Conservation (phyloP, 2,329 filamentous ascomycete species). For the Apiospora malaysiana region DNA sequence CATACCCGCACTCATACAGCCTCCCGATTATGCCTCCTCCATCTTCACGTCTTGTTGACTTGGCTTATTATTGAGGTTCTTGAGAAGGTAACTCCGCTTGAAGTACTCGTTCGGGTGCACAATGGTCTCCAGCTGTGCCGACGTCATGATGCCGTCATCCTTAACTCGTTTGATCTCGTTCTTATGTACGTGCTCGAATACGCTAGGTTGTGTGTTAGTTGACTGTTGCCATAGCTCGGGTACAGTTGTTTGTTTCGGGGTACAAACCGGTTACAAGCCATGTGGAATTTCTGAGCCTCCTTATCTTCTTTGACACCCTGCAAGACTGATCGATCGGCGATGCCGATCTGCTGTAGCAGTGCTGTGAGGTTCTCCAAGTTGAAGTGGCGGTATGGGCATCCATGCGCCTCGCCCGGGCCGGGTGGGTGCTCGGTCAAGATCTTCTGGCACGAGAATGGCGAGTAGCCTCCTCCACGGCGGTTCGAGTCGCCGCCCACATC, state of each 20-base stretch:
- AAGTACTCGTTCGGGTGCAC: conserved; percentile 98
- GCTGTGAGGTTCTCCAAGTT: conserved; percentile 82
- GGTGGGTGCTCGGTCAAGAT: conserved; percentile 89
- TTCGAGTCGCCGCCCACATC: conserved; percentile 94
- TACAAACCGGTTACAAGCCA: conserved; percentile 86
- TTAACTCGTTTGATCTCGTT: conserved; percentile 77
- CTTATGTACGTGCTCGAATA: conserved; percentile 89
- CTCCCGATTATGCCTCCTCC: conserved; percentile 44
- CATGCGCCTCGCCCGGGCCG: conserved; percentile 85
- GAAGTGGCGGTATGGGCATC: conserved; percentile 97
- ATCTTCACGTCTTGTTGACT: conserved; percentile 61
- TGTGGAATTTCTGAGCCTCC: conserved; percentile 85
- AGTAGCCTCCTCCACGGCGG: conserved; percentile 84
- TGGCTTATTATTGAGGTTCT: conserved; percentile 67
- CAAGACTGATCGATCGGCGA: conserved; percentile 78
- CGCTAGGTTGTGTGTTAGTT: conserved; percentile 49
- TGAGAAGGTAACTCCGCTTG: conserved; percentile 89
- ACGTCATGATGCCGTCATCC: conserved; percentile 73
- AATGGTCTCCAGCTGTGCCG: conserved; percentile 88
- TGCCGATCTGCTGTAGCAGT: conserved; percentile 78
- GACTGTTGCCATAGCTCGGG: neutral
- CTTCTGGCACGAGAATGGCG: conserved; percentile 93
- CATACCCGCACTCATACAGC: conserved; percentile 3
- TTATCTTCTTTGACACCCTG: conserved; percentile 88
- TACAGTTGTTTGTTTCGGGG: conserved; percentile 10